Conservation (phyloP, 345 rosid genomes). For the Eucalyptus erythrocorys region DNA sequence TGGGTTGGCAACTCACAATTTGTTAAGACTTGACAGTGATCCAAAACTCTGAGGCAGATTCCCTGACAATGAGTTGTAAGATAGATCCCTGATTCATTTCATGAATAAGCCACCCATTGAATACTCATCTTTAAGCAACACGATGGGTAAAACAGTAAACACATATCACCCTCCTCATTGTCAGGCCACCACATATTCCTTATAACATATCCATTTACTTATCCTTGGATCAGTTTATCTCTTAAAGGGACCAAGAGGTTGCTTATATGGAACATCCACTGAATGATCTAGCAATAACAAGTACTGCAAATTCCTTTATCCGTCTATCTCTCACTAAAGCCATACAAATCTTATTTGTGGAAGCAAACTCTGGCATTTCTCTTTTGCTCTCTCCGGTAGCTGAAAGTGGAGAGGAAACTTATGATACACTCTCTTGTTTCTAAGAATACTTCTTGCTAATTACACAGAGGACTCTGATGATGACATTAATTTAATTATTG, state of each 20-base stretch:
- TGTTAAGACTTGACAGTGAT: conserved; percentile 36
- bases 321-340: neutral
- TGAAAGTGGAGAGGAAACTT: neutral
- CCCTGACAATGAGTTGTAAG: conserved; percentile 61
- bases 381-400: neutral
- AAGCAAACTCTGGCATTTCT: neutral
- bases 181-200: neutral
- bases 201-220: neutral
- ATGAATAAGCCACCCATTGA: neutral
- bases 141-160: neutral
- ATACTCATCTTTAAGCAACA: neutral
- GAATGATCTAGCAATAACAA: neutral
- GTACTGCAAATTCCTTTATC: neutral
- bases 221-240: neutral
- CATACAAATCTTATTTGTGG: neutral
- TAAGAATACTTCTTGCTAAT: neutral
- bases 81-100: conserved; percentile 57
- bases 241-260: neutral
- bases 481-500: neutral
- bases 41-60: conserved; percentile 63
- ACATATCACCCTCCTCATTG: neutral
- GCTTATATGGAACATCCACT: neutral
- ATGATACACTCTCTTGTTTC: neutral
- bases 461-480: neutral
- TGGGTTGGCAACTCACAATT: conserved; percentile 35